Conservation (phyloP, 2,329 filamentous ascomycete genomes). For the Colletotrichum horii region DNA sequence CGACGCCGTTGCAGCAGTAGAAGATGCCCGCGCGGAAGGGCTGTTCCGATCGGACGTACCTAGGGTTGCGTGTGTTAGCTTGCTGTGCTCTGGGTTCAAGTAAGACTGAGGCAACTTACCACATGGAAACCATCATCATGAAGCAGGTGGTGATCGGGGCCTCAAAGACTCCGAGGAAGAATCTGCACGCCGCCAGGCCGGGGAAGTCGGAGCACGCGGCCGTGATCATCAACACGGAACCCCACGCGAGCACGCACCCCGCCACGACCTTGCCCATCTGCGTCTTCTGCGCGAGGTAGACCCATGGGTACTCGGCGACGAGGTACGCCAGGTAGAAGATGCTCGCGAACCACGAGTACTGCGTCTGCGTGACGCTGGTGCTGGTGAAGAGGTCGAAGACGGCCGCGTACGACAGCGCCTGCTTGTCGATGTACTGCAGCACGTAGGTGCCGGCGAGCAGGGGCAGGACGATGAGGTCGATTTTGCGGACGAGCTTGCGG, state of each 20-base stretch:
- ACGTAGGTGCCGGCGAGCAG: constrained; percentile 55
- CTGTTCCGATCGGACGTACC: constrained; percentile 50
- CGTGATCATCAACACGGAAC: constrained; percentile 44
- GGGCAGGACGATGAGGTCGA: constrained; percentile 56
- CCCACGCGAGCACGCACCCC: constrained; percentile 37
- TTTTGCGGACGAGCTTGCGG: constrained; percentile 42
- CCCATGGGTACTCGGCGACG: constrained; percentile 43
- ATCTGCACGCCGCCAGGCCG: constrained; percentile 46
- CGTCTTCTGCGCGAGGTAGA: constrained; percentile 38
- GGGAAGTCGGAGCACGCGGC: constrained; percentile 45
- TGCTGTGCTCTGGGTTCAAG: not conserved
- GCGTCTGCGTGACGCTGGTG: constrained; percentile 48
- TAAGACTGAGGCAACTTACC: constrained; percentile 27
- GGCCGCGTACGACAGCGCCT: constrained; percentile 57
- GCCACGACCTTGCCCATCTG: constrained; percentile 38
- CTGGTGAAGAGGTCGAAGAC: constrained; percentile 59
- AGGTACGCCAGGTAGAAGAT: constrained; percentile 61
- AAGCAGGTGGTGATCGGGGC: constrained; percentile 53
- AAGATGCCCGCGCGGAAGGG: constrained; percentile 48
- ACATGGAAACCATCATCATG: constrained; percentile 56
- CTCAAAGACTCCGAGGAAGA: constrained; percentile 52
- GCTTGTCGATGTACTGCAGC: constrained; percentile 63
- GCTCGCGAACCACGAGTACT: constrained; percentile 61
- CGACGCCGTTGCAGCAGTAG: constrained; percentile 54
- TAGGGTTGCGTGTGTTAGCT: not conserved